Evolutionary conservation across 2,329 filamentous ascomycete genomes (phyloP), one percentile per base, ranked within the genome.

Genomic region (Ophioceras dolichostomum): DNA sequence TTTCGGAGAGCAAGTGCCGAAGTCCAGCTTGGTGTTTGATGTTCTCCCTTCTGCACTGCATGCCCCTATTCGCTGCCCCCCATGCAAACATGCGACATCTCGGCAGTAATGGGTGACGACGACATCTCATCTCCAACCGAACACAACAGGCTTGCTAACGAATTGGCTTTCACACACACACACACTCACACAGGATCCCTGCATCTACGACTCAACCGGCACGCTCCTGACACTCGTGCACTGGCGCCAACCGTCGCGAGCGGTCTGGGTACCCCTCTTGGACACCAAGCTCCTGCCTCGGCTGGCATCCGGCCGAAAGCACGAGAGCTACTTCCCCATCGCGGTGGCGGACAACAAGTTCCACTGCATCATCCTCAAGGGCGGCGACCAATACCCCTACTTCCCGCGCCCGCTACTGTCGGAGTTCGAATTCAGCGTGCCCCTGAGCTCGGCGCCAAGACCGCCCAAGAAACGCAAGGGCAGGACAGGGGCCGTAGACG

Each of bases 281-380:
- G 89, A 98, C 59, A 98, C 93, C 1, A 85, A 73, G 41, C 75
- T 82, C 27, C 68, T 98, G 10, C 71, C 84, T 1, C 86, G 91
- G 43, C 72, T 95, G 4, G 82, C 84, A 0, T 79, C 76, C 3
- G 91, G 91, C 19, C 79, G 80, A 40, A 95, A 94, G 58, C 73
- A 82, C 45, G 91, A 98, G 60, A 75, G 70, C 0, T 98, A 98
- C 64, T 98, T 88, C 73, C 91, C 91, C 1, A 85, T 98, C 22
- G 91, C 91, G 1, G 88, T 96, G 1, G 86, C 89, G 3, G 78
- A 88, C 49, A 73, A 83, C 51, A 89, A 83, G 52, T 98, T 98
- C 59, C 89, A 96, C 67, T 98, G 93, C 63, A 95, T 98, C 60
- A 96, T 98, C 49, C 78, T 98, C 53, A 98, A 98, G 62, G 91